These are phyloP conservation scores for Tetraselmis striata DNA, from an alignment of 139 green algal genomes.

Conservation along the genomic window DNA sequence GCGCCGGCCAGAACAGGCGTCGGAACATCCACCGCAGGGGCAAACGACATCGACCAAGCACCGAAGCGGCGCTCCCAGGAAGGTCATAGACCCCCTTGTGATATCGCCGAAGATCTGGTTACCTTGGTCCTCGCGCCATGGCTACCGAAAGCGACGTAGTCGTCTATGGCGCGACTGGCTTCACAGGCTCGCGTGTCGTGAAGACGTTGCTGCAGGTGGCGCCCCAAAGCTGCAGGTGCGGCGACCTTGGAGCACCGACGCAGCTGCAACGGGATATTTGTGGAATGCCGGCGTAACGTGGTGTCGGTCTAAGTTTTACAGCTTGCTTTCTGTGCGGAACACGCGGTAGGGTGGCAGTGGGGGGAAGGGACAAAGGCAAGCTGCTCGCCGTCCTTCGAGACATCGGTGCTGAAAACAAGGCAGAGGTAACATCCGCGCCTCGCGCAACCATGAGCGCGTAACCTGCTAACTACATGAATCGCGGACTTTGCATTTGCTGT, in stretches of 20 bases:
- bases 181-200: constrained; percentile 40
- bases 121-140: no score
- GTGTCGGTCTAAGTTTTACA: neutral
- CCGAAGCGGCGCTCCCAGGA: no score
- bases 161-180: constrained; percentile 52
- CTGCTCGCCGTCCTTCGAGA: constrained; percentile 24
- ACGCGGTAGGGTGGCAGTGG: constrained; percentile 21
- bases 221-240: neutral
- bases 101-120: no score
- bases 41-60: no score
- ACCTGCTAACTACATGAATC: no score
- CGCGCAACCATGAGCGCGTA: neutral
- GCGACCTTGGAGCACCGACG: neutral
- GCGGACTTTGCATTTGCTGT: no score
- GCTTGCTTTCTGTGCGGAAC: neutral
- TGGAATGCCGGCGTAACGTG: neutral
- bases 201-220: constrained; percentile 21
- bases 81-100: no score
- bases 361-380: constrained; percentile 22
- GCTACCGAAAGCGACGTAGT: constrained; percentile 23
- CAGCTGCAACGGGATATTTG: neutral
- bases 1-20: no score
- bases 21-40: no score
- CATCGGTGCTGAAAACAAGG: neutral
- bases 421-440: neutral